Percentiles rank a stretch among this genome's conserved stretches.
These are phyloP conservation scores for Peniophora sp. DNA, from an alignment of 1,284 basidiomycete genomes.

Conservation along the genomic window DNA sequence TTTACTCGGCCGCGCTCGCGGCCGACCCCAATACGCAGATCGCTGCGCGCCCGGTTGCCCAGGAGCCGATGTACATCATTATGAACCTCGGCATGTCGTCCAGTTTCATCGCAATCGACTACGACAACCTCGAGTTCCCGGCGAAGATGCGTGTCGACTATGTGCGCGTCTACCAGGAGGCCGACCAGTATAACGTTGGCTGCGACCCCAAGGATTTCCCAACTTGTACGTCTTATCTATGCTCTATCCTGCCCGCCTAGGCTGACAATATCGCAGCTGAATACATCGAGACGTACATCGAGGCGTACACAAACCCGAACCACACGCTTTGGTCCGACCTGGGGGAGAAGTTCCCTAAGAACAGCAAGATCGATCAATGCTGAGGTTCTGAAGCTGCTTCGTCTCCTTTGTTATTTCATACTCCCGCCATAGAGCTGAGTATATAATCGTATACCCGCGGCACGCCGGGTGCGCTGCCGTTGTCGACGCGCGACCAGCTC, in stretches of 20 bases:
- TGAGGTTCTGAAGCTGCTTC: not conserved
- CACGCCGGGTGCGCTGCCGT: too few relatives aligned
- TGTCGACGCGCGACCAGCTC: too few relatives aligned
- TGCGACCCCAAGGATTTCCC: not conserved
- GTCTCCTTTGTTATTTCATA: too few relatives aligned
- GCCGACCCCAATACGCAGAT: slow-evolving; percentile 64
- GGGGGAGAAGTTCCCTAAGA: not conserved
- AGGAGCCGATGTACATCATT: slow-evolving; percentile 85
- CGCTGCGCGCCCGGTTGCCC: slow-evolving; percentile 64
- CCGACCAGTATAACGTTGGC: slow-evolving; percentile 32
- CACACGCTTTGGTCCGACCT: not conserved
- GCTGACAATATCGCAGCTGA: not conserved
- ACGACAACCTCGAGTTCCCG: slow-evolving; percentile 62
- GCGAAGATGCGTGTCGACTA: slow-evolving; percentile 73
- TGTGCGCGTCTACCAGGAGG: slow-evolving; percentile 76
- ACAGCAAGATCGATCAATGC: not conserved
- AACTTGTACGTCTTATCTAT: not conserved
- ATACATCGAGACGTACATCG: not conserved
- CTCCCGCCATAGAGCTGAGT: too few relatives aligned
- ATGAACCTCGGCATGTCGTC: slow-evolving; percentile 76
- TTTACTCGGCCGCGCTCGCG: slow-evolving; percentile 66
- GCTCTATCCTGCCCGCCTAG: not conserved
- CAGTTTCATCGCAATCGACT: slow-evolving; percentile 69
- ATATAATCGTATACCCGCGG: too few relatives aligned
- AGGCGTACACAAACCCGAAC: not conserved